These are phyloP conservation scores for Exophiala sideris DNA, from an alignment of 2,329 filamentous ascomycete genomes.

Conservation along the genomic window DNA sequence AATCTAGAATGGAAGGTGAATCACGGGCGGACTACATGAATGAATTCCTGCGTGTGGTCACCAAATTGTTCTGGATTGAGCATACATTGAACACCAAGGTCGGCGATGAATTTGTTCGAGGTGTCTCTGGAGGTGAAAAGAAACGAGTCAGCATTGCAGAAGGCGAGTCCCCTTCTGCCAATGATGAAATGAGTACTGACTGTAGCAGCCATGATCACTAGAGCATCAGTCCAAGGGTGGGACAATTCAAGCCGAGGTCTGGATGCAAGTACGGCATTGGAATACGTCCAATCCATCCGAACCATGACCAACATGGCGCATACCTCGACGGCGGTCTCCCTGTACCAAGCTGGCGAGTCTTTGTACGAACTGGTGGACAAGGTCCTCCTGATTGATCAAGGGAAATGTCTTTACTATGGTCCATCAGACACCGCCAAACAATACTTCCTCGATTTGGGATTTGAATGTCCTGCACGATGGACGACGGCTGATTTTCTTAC, in stretches of 20 bases:
- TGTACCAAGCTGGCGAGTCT: slow-evolving; percentile 64
- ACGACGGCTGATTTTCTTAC: slow-evolving; percentile 76
- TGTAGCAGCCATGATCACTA: slow-evolving; percentile 67
- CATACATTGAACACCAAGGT: slow-evolving; percentile 72
- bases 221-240: slow-evolving; percentile 68
- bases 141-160: slow-evolving; percentile 60
- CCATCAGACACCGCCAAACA: slow-evolving; percentile 58
- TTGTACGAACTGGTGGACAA: slow-evolving; percentile 62
- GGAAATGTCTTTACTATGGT: slow-evolving; percentile 71
- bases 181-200: slow-evolving; percentile 42
- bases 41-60: slow-evolving; percentile 64
- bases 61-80: slow-evolving; percentile 68
- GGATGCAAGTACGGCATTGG: slow-evolving; percentile 69
- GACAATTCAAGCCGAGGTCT: slow-evolving; percentile 72
- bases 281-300: slow-evolving; percentile 67
- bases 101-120: slow-evolving; percentile 70
- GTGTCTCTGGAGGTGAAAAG: slow-evolving; percentile 67
- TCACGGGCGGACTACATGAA: slow-evolving; percentile 57
- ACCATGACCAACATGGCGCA: slow-evolving; percentile 62
- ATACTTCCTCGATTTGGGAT: slow-evolving; percentile 71
- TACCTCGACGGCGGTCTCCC: slow-evolving; percentile 62
- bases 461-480: slow-evolving; percentile 66
- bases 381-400: slow-evolving; percentile 64
- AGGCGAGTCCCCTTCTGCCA: slow-evolving; percentile 44
- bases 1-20: slow-evolving; percentile 59